phyloP scores from a whole-genome alignment of 768 basidiomycete genomes.

The Rhodotorula toruloides region DNA sequence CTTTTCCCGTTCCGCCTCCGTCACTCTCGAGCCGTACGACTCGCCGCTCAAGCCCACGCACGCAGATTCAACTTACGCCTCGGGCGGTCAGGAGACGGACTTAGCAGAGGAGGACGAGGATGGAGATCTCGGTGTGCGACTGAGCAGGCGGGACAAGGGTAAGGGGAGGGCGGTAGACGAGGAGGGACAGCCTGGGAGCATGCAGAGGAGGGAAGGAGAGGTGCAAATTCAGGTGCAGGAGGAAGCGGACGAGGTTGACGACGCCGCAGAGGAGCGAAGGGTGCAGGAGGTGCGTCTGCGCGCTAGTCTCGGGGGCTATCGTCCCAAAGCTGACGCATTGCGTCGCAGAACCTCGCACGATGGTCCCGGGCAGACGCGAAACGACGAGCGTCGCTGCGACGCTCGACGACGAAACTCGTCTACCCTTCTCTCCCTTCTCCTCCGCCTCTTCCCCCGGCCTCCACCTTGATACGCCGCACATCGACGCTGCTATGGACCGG shows the following conservation, averaged over 20 bases:
- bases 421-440: background rate
- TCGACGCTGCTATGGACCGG: background rate
- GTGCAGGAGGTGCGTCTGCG: background rate
- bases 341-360: background rate
- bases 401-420: background rate
- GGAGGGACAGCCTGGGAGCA: background rate
- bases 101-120: background rate
- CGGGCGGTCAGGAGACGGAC: background rate
- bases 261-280: background rate
- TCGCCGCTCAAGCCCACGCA: background rate
- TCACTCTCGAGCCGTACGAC: background rate
- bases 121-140: background rate
- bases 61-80: background rate
- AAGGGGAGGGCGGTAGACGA: background rate
- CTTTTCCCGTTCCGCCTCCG: no score
- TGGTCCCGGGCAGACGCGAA: slow-evolving; percentile 9
- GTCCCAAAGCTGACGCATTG: background rate
- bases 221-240: slow-evolving; percentile 78
- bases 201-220: slow-evolving; percentile 67
- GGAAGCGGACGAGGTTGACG: slow-evolving; percentile 79
- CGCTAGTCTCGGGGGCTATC: no score
- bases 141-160: no score
- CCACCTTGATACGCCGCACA: background rate
- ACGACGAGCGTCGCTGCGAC: slow-evolving; percentile 4
- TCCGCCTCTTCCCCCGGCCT: background rate